Conservation (phyloP, 2,329 filamentous ascomycete species). For the Penicillium sp. region DNA sequence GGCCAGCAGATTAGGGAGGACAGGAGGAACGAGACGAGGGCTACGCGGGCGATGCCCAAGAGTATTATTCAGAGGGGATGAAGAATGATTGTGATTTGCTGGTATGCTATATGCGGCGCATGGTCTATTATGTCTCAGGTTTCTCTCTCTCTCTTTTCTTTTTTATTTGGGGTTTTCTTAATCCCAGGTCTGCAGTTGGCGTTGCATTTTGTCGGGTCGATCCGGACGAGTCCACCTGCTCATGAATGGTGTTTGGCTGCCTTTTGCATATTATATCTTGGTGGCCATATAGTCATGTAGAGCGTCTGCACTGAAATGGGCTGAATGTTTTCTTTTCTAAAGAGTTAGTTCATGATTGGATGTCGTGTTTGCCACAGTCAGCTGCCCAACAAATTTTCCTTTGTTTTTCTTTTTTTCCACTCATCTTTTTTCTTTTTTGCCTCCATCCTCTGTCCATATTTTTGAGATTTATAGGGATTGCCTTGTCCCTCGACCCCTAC, state of each 20-base stretch:
- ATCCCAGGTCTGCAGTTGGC: constrained; percentile 12
- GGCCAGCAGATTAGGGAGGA: constrained; percentile 52
- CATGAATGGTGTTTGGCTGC: constrained; percentile 14
- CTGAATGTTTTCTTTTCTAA: constrained; percentile 4
- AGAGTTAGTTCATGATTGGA: constrained; percentile 17
- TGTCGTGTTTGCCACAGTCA: constrained; percentile 1
- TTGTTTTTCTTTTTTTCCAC: constrained; percentile 3
- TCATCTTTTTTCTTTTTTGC: constrained; percentile 10
- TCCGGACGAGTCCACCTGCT: constrained; percentile 23
- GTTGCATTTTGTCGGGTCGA: constrained; percentile 22
- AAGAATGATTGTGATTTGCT: neutral
- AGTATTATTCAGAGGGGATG: constrained; percentile 11
- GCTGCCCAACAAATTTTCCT: constrained; percentile 14
- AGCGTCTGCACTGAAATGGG: constrained; percentile 15
- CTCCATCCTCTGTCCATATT: constrained; percentile 10
- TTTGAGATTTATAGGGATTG: neutral
- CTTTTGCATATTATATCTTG: constrained; percentile 13
- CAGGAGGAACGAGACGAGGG: constrained; percentile 31
- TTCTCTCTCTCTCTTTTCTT: constrained; percentile 14
- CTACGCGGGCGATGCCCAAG: constrained; percentile 3
- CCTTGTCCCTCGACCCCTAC: neutral
- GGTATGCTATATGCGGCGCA: neutral
- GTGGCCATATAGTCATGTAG: constrained; percentile 22
- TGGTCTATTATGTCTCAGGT: neutral
- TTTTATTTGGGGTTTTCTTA: constrained; percentile 10